These are phyloP conservation scores for Orychophragmus violaceus DNA, from an alignment of 345 rosid genomes.

Conservation along the genomic window DNA sequence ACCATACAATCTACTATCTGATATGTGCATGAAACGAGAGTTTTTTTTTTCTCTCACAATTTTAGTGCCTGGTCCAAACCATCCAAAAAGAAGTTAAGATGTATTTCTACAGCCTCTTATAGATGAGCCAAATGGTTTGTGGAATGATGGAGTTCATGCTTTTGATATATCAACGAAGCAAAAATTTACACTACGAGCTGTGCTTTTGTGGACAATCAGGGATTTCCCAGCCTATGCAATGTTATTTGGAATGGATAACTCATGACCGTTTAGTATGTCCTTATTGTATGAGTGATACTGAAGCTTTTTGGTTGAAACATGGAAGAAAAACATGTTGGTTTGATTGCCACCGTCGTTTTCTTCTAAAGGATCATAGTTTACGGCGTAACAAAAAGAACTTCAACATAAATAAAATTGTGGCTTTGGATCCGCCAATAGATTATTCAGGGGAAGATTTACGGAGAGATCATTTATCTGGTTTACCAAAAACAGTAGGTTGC, in stretches of 20 bases:
- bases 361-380: neutral
- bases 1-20: neutral
- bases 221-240: neutral
- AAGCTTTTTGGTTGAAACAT: neutral
- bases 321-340: too few relatives aligned
- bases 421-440: neutral
- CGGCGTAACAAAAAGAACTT: neutral
- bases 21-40: neutral
- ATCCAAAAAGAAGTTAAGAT: neutral
- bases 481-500: neutral
- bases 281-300: neutral
- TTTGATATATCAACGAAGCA: neutral
- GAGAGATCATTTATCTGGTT: neutral
- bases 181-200: neutral
- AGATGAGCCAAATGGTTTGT: neutral
- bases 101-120: neutral
- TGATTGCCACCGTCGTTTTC: too few relatives aligned
- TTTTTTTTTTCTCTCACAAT: neutral
- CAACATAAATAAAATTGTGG: neutral
- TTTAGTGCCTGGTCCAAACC: neutral
- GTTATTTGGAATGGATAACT: neutral
- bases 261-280: conserved; percentile 2
- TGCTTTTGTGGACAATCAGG: neutral
- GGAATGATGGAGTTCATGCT: neutral
- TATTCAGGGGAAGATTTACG: neutral